Conservation (phyloP, 805 yeast genomes). For the Wickerhamiella dianesei region DNA sequence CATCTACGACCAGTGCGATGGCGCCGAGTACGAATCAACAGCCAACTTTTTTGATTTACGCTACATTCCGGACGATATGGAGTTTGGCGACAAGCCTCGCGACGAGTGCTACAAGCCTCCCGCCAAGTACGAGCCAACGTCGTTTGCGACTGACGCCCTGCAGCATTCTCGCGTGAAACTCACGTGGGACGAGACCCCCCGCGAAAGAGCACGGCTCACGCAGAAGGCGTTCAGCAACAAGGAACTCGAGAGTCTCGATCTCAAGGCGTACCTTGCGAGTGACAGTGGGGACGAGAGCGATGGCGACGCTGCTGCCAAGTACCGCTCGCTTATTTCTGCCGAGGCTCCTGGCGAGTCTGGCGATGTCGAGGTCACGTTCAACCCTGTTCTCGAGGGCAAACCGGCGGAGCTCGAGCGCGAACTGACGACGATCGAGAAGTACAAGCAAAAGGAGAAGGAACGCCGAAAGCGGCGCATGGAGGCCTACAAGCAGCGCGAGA, state of each 20-base stretch:
- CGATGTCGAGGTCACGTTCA: conserved; percentile 92
- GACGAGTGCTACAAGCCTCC: conserved; percentile 68
- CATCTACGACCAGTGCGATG: conserved; percentile 82
- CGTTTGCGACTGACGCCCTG: conserved; percentile 85
- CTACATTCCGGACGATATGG: conserved; percentile 87
- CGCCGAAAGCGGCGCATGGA: conserved; percentile 78
- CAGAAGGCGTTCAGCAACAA: conserved; percentile 53
- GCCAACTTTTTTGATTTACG: conserved; percentile 88
- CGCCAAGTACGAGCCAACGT: conserved; percentile 59
- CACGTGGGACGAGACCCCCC: conserved; percentile 98
- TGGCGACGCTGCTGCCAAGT: conserved; percentile 14
- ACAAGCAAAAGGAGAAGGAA: conserved; percentile 82
- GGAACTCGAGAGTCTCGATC: conserved; percentile 47
- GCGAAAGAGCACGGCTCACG: conserved; percentile 64
- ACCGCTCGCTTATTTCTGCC: conserved; percentile 13
- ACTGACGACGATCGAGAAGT: conserved; percentile 63
- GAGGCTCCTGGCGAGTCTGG: conserved; percentile 4
- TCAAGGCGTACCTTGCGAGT: conserved; percentile 48
- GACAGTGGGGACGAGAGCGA: conserved; percentile 24
- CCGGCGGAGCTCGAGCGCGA: conserved; percentile 33
- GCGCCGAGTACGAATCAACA: conserved; percentile 89
- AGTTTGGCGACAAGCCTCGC: conserved; percentile 62
- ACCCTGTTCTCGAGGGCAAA: conserved; percentile 59
- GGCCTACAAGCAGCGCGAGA: conserved; percentile 48
- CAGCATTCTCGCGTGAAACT: conserved; percentile 92